These are phyloP conservation scores for Entomortierella lignicola DNA, from an alignment of 192 early-diverging fungal genomes.

Conservation along the genomic window DNA sequence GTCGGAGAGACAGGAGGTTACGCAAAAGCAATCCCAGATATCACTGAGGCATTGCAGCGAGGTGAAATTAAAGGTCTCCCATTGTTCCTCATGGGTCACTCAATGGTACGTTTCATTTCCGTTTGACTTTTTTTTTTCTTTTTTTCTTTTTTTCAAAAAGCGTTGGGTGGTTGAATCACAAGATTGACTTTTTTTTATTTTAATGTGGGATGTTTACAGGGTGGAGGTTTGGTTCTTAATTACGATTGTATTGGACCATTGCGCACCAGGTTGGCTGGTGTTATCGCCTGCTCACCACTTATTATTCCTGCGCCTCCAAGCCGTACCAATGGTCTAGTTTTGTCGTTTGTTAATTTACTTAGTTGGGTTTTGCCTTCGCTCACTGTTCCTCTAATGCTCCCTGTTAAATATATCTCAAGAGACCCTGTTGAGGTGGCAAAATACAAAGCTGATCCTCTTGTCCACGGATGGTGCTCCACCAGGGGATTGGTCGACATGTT, in stretches of 20 bases:
- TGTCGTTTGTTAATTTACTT: constrained; percentile 52
- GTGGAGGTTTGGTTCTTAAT: constrained; percentile 69
- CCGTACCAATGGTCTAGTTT: constrained; percentile 39
- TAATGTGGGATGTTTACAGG: constrained; percentile 26
- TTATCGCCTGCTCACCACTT: constrained; percentile 67
- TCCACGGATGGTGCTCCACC: constrained; percentile 62
- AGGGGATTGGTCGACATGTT: constrained; percentile 62
- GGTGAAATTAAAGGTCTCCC: constrained; percentile 54
- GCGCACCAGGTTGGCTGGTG: constrained; percentile 54
- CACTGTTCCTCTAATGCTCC: constrained; percentile 56
- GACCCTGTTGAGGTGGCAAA: constrained; percentile 56
- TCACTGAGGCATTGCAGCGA: constrained; percentile 56
- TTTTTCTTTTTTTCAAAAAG: too few species aligned
- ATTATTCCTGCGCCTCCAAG: constrained; percentile 39
- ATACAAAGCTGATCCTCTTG: constrained; percentile 68
- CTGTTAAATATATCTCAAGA: constrained; percentile 58
- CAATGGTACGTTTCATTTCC: constrained; percentile 43
- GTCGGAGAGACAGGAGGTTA: constrained; percentile 63
- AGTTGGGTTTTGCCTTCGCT: constrained; percentile 58
- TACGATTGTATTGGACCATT: constrained; percentile 56
- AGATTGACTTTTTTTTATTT: neutral
- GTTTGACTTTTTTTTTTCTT: neutral
- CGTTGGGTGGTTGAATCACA: too few species aligned
- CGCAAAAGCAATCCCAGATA: constrained; percentile 58
- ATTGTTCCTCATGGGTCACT: constrained; percentile 67